These are phyloP conservation scores for Arctostaphylos glauca DNA, from an alignment of 148 eudicot species.

Conservation along the genomic window DNA sequence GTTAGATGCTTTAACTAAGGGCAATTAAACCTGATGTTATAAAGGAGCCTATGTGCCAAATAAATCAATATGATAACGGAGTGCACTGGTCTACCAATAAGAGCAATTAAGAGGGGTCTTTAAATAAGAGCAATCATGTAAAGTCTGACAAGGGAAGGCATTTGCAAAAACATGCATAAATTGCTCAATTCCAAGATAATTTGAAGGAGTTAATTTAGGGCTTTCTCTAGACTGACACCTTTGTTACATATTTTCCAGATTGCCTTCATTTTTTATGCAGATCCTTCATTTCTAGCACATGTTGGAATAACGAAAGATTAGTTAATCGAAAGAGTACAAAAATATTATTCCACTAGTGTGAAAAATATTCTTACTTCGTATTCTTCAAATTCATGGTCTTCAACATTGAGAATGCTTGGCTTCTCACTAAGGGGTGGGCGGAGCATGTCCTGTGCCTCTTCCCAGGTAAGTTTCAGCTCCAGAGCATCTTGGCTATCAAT, in stretches of 20 bases:
- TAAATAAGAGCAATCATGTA: neutral
- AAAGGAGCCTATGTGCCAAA: neutral
- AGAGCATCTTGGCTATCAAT: constrained; percentile 65
- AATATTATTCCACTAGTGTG: constrained; percentile 4
- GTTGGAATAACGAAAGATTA: neutral
- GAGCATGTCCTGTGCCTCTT: constrained; percentile 68
- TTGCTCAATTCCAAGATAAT: constrained; percentile 1
- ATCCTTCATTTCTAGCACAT: neutral
- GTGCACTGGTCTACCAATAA: neutral
- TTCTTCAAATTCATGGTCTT: constrained; percentile 74
- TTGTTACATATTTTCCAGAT: neutral
- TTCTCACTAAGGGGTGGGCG: constrained; percentile 53
- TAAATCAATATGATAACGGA: neutral
- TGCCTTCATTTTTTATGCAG: neutral
- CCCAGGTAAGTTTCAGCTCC: constrained; percentile 65
- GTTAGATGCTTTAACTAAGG: neutral
- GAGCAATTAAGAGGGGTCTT: neutral
- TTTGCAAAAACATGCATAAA: neutral
- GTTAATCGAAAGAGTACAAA: neutral
- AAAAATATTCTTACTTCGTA: constrained; percentile 52
- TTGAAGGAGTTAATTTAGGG: neutral
- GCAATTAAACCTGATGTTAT: neutral
- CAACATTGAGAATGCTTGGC: constrained; percentile 57
- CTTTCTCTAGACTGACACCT: neutral
- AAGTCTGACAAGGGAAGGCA: neutral